These are phyloP conservation scores for Zygotorulaspora sp. DNA, from an alignment of 805 yeast species.

Conservation along the genomic window DNA sequence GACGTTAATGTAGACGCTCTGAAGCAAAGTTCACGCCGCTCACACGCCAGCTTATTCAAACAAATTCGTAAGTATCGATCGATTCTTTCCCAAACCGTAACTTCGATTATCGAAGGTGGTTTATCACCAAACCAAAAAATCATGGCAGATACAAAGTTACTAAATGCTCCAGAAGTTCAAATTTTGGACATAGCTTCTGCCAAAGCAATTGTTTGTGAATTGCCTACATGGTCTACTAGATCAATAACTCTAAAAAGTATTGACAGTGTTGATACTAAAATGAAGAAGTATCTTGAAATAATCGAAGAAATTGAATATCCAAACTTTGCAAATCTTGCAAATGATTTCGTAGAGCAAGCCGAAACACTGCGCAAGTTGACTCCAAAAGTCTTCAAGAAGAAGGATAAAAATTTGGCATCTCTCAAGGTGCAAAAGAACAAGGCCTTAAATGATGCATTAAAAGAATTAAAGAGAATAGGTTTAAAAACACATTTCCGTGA, in stretches of 20 bases:
- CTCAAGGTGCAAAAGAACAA: slow-evolving; percentile 79
- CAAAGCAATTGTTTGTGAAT: slow-evolving; percentile 29
- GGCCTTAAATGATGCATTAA: slow-evolving; percentile 68
- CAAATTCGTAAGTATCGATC: slow-evolving; percentile 75
- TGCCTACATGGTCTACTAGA: slow-evolving; percentile 52
- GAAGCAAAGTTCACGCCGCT: slow-evolving; percentile 86
- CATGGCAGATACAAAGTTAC: slow-evolving; percentile 1
- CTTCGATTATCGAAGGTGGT: slow-evolving; percentile 57
- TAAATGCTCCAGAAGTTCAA: slow-evolving; percentile 8
- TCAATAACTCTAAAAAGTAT: slow-evolving; percentile 53
- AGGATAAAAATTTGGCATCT: slow-evolving; percentile 68
- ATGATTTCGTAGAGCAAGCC: slow-evolving; percentile 51
- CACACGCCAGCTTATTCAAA: slow-evolving; percentile 82
- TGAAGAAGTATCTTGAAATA: slow-evolving; percentile 45
- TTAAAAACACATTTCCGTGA: slow-evolving; percentile 60
- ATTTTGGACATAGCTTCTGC: slow-evolving; percentile 14
- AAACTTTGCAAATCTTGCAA: slow-evolving; percentile 50
- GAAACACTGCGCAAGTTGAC: slow-evolving; percentile 69
- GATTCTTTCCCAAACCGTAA: slow-evolving; percentile 48
- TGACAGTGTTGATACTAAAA: slow-evolving; percentile 47
- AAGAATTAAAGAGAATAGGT: slow-evolving; percentile 73
- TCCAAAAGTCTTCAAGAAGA: slow-evolving; percentile 65
- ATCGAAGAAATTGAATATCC: slow-evolving; percentile 40
- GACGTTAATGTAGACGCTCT: slow-evolving; percentile 92
- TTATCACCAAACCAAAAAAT: slow-evolving; percentile 18